Evolutionary conservation across 768 basidiomycete genomes (phyloP).

Genomic region (Suillus spraguei): DNA sequence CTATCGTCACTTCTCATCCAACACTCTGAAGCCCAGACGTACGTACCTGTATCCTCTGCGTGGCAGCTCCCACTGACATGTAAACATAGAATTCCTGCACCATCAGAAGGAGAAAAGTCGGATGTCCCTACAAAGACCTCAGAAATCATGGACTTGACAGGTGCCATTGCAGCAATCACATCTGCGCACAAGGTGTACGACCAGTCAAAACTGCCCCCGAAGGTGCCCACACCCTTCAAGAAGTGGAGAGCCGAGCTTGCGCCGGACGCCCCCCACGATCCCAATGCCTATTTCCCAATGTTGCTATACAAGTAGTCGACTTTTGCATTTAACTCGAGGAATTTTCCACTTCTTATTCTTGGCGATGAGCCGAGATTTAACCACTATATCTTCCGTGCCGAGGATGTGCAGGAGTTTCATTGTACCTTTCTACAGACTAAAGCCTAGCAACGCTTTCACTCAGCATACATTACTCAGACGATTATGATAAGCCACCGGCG

Average conservation of each 20-base stretch:
- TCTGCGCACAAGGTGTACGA: slow-evolving; percentile 59
- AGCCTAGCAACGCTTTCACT: background rate
- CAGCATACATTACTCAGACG: background rate
- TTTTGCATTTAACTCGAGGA: slow-evolving; percentile 5
- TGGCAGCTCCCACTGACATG: slow-evolving; percentile 15
- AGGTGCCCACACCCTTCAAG: slow-evolving; percentile 64
- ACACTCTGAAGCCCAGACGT: slow-evolving; percentile 69
- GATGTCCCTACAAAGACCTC: slow-evolving; percentile 48
- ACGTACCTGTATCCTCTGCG: slow-evolving; percentile 34
- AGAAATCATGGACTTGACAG: slow-evolving; percentile 61
- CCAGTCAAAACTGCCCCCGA: slow-evolving; percentile 70
- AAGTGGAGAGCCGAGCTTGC: slow-evolving; percentile 76
- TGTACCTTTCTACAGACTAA: background rate
- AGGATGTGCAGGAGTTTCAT: slow-evolving; percentile 4
- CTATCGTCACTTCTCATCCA: slow-evolving; percentile 81
- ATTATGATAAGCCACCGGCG: background rate
- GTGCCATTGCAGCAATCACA: slow-evolving; percentile 70
- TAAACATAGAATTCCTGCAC: slow-evolving; percentile 52
- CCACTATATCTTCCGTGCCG: slow-evolving; percentile 37
- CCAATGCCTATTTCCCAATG: slow-evolving; percentile 86
- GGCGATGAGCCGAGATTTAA: slow-evolving; percentile 25
- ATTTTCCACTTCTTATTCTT: slow-evolving; percentile 6
- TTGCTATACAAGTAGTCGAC: slow-evolving; percentile 52
- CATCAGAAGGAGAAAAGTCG: slow-evolving; percentile 43
- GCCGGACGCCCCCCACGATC: slow-evolving; percentile 81